Conservation (phyloP, 2,329 filamentous ascomycete genomes). For the Onygena corvina region DNA sequence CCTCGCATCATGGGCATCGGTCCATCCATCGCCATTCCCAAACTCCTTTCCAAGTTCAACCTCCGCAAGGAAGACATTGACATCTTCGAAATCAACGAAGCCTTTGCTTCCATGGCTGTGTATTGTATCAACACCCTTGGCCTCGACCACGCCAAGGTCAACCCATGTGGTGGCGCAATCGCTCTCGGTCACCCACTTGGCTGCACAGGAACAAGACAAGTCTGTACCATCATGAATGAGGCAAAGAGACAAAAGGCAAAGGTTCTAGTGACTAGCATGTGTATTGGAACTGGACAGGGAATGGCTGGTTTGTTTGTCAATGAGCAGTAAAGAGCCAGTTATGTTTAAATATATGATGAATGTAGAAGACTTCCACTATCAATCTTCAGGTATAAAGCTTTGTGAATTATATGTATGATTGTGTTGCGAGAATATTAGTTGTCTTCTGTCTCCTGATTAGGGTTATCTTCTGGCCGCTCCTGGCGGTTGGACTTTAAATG, state of each 20-base stretch:
- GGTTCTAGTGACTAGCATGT: constrained; percentile 88
- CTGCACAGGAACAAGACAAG: constrained; percentile 77
- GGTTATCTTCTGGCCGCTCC: background rate
- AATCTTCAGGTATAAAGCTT: background rate
- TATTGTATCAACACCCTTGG: constrained; percentile 67
- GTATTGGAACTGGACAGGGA: constrained; percentile 54
- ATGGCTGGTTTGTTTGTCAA: constrained; percentile 57
- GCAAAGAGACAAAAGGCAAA: constrained; percentile 75
- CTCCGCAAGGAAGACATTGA: constrained; percentile 73
- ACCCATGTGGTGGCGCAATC: constrained; percentile 86
- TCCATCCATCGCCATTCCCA: constrained; percentile 51
- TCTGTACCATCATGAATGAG: constrained; percentile 83
- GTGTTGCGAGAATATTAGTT: too few species aligned
- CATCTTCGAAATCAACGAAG: constrained; percentile 90
- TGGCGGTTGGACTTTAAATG: constrained; percentile 19
- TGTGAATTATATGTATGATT: constrained; percentile 4
- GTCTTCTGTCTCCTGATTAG: background rate
- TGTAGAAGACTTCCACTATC: background rate
- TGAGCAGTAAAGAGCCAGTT: constrained; percentile 37
- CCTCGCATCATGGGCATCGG: constrained; percentile 92
- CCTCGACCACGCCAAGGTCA: constrained; percentile 60
- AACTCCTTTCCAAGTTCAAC: constrained; percentile 71
- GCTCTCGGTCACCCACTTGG: constrained; percentile 84
- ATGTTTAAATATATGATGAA: background rate
- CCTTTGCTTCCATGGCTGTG: constrained; percentile 94